phyloP scores from a whole-genome alignment of 345 rosid genomes.

The Arabidopsis arenosa region DNA sequence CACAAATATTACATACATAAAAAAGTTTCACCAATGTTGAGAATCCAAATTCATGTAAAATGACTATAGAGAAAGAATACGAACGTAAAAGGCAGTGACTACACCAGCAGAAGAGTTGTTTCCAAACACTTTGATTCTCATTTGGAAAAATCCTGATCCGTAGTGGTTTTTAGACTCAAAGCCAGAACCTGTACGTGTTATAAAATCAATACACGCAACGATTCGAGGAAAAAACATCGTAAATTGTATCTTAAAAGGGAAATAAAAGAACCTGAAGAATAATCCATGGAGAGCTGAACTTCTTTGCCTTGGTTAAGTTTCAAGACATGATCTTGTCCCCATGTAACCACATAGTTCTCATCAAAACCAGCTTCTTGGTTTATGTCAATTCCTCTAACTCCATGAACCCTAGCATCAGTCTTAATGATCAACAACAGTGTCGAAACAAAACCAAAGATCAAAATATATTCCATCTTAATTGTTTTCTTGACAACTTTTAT shows the following conservation, averaged over 20 bases:
- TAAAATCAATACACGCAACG: neutral
- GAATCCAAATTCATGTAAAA: neutral
- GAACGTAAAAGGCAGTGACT: constrained; percentile 65
- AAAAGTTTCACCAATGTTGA: neutral
- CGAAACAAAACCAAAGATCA: constrained; percentile 4
- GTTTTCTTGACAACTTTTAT: neutral
- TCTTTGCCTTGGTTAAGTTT: constrained; percentile 25
- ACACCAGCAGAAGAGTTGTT: constrained; percentile 66
- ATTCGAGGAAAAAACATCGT: too few relatives aligned
- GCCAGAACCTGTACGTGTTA: neutral
- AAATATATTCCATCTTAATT: constrained; percentile 2
- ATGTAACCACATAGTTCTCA: constrained; percentile 28
- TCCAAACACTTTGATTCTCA: constrained; percentile 53
- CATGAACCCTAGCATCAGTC: constrained; percentile 1
- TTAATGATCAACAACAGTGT: neutral
- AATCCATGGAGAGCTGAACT: constrained; percentile 31
- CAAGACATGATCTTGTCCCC: constrained; percentile 27
- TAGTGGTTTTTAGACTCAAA: constrained; percentile 55
- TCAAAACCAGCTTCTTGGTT: constrained; percentile 21
- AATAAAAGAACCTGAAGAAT: constrained; percentile 25
- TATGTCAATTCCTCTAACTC: neutral
- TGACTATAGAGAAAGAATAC: neutral
- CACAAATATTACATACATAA: neutral
- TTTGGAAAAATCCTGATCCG: constrained; percentile 55
- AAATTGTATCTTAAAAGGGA: neutral